Conservation (phyloP, 768 basidiomycete genomes). For the Pisolithus microcarpus region DNA sequence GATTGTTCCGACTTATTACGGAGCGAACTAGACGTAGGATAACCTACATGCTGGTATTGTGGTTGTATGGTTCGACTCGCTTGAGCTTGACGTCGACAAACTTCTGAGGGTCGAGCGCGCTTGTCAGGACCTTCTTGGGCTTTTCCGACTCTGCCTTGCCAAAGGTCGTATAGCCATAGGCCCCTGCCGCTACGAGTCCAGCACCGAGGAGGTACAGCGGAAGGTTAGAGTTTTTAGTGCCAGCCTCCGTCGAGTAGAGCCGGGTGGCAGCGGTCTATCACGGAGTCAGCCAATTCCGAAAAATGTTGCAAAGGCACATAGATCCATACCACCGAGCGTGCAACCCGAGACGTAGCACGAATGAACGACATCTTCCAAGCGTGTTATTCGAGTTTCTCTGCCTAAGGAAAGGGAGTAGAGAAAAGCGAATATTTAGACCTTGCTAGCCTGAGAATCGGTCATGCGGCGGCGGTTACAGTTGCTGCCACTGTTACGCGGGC, state of each 20-base stretch:
- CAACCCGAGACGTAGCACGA: slow-evolving; percentile 26
- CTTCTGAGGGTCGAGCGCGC: slow-evolving; percentile 67
- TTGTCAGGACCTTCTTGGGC: slow-evolving; percentile 41
- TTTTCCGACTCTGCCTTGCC: slow-evolving; percentile 29
- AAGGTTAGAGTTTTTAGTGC: slow-evolving; percentile 42
- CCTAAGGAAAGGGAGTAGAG: too few species aligned
- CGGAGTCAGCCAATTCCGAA: background rate
- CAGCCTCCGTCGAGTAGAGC: slow-evolving; percentile 39
- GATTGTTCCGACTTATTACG: background rate
- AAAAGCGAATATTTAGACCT: too few species aligned
- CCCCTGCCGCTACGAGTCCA: slow-evolving; percentile 37
- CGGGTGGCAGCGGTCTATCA: slow-evolving; percentile 33
- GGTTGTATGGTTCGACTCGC: slow-evolving; percentile 80
- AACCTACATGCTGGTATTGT: slow-evolving; percentile 77
- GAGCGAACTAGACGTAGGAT: background rate
- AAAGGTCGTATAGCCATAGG: slow-evolving; percentile 46
- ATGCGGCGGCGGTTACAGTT: too few species aligned
- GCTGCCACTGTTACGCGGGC: too few species aligned
- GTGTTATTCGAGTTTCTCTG: too few species aligned
- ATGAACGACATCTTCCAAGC: slow-evolving; percentile 37
- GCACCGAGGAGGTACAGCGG: slow-evolving; percentile 43
- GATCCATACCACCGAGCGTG: slow-evolving; percentile 36
- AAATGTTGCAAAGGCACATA: background rate
- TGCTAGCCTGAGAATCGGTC: too few species aligned
- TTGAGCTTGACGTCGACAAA: slow-evolving; percentile 80